These are phyloP conservation scores for Parasitella parasitica DNA, from an alignment of 371 early-diverging fungal species.

Conservation along the genomic window DNA sequence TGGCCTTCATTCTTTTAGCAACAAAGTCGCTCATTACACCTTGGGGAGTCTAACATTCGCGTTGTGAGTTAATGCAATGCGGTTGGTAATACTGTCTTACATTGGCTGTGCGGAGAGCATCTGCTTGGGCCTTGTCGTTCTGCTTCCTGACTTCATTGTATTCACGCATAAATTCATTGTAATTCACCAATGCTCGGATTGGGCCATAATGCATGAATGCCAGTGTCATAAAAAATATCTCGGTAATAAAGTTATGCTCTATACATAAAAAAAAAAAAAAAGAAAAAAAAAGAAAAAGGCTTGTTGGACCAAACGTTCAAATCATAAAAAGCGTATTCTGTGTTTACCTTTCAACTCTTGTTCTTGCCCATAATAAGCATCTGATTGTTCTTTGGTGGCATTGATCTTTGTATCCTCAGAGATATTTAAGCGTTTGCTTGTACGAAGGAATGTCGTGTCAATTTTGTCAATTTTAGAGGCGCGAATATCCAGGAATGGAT, in stretches of 20 bases:
- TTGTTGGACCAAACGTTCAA: neutral
- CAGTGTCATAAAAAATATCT: conserved; percentile 82
- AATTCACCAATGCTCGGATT: conserved; percentile 68
- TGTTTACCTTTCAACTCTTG: conserved; percentile 19
- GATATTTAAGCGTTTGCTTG: conserved; percentile 56
- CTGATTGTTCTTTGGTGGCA: conserved; percentile 71
- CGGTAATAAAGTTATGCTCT: conserved; percentile 82
- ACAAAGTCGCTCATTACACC: conserved; percentile 52
- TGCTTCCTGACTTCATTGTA: conserved; percentile 65
- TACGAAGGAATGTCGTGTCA: conserved; percentile 66
- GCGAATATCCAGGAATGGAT: conserved; percentile 82
- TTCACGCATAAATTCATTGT: conserved; percentile 64
- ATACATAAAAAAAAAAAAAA: too few species aligned
- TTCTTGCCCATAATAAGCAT: conserved; percentile 47
- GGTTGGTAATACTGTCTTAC: conserved; percentile 25
- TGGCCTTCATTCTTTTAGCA: conserved; percentile 58
- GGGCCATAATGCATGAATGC: conserved; percentile 81
- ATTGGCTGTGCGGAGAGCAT: conserved; percentile 39
- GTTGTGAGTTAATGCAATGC: neutral
- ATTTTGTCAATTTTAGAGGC: conserved; percentile 74
- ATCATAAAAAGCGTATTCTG: neutral
- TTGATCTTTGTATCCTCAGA: conserved; percentile 79
- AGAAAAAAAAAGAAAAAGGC: too few species aligned
- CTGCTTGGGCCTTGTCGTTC: conserved; percentile 52
- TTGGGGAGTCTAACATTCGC: conserved; percentile 37